phyloP scores from a whole-genome alignment of 2,329 filamentous ascomycete genomes.

The Penicillium thymicola region DNA sequence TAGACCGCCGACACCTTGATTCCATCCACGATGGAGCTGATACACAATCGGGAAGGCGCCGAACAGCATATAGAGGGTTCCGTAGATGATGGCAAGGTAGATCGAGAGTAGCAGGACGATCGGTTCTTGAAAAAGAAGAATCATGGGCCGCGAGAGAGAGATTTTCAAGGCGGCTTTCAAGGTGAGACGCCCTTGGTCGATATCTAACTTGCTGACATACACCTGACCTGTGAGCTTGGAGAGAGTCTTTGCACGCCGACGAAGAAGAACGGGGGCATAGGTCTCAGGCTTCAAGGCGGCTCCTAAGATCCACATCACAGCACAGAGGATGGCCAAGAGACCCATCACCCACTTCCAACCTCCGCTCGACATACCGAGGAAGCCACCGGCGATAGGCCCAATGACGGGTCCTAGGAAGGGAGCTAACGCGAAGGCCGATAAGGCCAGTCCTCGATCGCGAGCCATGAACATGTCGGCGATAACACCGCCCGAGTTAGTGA shows the following conservation, averaged over 20 bases:
- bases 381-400: constrained; percentile 66
- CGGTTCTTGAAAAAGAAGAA: constrained; percentile 49
- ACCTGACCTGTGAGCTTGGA: constrained; percentile 51
- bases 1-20: constrained; percentile 47
- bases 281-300: constrained; percentile 35
- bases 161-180: constrained; percentile 43
- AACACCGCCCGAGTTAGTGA: constrained; percentile 62
- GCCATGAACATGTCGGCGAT: constrained; percentile 61
- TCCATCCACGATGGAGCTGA: constrained; percentile 45
- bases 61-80: constrained; percentile 54
- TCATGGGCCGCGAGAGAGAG: constrained; percentile 50
- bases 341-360: constrained; percentile 69
- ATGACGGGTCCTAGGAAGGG: constrained; percentile 64
- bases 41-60: constrained; percentile 53
- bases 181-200: constrained; percentile 43
- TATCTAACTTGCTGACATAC: constrained; percentile 42
- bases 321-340: constrained; percentile 61
- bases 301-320: constrained; percentile 51
- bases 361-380: constrained; percentile 58
- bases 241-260: constrained; percentile 48
- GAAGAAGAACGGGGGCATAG: constrained; percentile 52
- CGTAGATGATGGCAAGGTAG: constrained; percentile 53
- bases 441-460: constrained; percentile 54
- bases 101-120: constrained; percentile 51
- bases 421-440: constrained; percentile 63